Evolutionary conservation across 1,284 basidiomycete species (phyloP).

Genomic region (Neonothopanus nambi): DNA sequence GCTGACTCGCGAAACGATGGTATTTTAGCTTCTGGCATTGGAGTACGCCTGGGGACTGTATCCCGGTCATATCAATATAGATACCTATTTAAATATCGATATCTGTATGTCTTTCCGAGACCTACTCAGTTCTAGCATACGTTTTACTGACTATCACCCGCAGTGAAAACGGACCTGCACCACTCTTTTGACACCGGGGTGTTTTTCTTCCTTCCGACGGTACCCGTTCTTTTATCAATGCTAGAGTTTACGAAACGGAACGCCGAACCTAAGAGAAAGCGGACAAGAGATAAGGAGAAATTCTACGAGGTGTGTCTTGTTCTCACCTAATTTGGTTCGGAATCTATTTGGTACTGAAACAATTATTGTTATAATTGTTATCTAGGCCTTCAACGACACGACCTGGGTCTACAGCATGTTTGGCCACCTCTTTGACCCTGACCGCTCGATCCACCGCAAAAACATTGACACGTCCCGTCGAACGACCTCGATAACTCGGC

Average conservation of each 20-base stretch:
- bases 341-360: no score
- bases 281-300: conserved; percentile 10
- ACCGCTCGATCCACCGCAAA: conserved; percentile 12
- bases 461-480: neutral
- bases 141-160: neutral
- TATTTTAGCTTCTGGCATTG: neutral
- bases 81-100: conserved; percentile 11
- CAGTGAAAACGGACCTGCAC: conserved; percentile 13
- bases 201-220: conserved; percentile 9
- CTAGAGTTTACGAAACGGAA: conserved; percentile 6
- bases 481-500: neutral
- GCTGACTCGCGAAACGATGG: neutral
- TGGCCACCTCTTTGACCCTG: conserved; percentile 7
- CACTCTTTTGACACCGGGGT: conserved; percentile 13
- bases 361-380: no score
- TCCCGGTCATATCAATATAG: conserved; percentile 4
- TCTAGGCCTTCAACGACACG: conserved; percentile 9
- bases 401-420: conserved; percentile 10
- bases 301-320: conserved; percentile 10
- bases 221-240: neutral
- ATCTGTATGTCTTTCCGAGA: conserved; percentile 3
- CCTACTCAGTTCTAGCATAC: neutral
- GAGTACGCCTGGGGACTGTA: conserved; percentile 15
- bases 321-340: neutral
- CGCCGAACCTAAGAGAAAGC: neutral